These are phyloP conservation scores for Sonneratia alba DNA, from an alignment of 345 rosid genomes.

Conservation along the genomic window DNA sequence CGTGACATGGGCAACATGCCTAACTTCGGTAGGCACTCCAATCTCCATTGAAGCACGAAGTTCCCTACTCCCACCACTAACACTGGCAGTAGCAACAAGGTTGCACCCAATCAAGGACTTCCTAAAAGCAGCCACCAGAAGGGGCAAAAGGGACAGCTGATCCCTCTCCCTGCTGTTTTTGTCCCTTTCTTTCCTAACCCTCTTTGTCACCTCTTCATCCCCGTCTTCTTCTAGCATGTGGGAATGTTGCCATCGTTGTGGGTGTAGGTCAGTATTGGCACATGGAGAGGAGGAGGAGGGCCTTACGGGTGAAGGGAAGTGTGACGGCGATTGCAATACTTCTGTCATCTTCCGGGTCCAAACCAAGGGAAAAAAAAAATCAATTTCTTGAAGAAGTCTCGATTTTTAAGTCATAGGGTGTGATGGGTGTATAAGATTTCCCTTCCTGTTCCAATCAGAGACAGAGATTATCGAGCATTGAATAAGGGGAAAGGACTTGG, in stretches of 20 bases:
- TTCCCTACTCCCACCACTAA: constrained; percentile 30
- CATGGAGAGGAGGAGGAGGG: constrained; percentile 44
- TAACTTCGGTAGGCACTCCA: constrained; percentile 85
- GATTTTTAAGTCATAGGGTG: neutral
- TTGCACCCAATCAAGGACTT: constrained; percentile 72
- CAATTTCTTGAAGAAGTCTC: neutral
- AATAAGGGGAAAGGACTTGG: constrained; percentile 35
- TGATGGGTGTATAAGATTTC: neutral
- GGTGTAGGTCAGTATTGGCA: constrained; percentile 41
- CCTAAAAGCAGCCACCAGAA: constrained; percentile 62
- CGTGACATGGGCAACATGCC: constrained; percentile 96
- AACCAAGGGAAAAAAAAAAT: neutral
- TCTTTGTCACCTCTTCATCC: constrained; percentile 2
- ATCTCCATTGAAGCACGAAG: constrained; percentile 75
- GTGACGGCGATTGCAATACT: constrained; percentile 55
- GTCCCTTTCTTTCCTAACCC: constrained; percentile 14
- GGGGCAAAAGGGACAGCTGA: constrained; percentile 52
- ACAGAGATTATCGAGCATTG: constrained; percentile 9
- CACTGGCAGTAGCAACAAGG: constrained; percentile 11
- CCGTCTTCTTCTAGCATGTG: constrained; percentile 20
- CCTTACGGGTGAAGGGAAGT: constrained; percentile 90
- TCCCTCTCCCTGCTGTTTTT: constrained; percentile 28
- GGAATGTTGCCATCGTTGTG: constrained; percentile 1
- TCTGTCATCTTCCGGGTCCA: constrained; percentile 47
- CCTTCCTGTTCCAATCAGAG: neutral